Percentiles rank a stretch among this genome's conserved stretches.
Evolutionary conservation across 768 basidiomycete genomes (phyloP).

Genomic region (Mycena floridula): DNA sequence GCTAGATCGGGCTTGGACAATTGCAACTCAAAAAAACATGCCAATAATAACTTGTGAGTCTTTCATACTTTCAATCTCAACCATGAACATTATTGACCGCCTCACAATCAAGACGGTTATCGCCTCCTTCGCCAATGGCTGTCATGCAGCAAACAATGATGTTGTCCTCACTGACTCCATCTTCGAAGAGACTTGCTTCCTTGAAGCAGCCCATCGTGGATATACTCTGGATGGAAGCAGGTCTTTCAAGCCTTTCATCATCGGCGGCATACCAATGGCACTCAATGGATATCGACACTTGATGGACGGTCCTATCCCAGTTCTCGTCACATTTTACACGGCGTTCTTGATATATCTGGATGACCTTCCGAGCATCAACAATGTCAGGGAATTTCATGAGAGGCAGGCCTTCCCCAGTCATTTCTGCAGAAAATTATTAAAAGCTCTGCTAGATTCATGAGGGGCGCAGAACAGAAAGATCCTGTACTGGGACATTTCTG

Average conservation of each 20-base stretch:
- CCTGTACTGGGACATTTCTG: slow-evolving; percentile 27
- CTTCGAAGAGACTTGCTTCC: too few species aligned
- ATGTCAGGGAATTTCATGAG: slow-evolving; percentile 27
- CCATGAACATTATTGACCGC: too few species aligned
- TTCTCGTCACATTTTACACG: slow-evolving; percentile 34
- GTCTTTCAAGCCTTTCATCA: slow-evolving; percentile 23
- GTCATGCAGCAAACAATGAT: too few species aligned
- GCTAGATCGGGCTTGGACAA: too few species aligned
- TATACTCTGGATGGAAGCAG: slow-evolving; percentile 17
- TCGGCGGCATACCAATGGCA: slow-evolving; percentile 23
- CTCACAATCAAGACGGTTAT: too few species aligned
- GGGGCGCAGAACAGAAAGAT: slow-evolving; percentile 20
- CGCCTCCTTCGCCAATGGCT: too few species aligned
- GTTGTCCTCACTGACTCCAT: too few species aligned
- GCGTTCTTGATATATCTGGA: slow-evolving; percentile 31
- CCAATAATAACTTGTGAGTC: too few species aligned
- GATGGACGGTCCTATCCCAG: slow-evolving; percentile 17
- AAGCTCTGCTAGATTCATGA: slow-evolving; percentile 15
- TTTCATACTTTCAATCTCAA: too few species aligned
- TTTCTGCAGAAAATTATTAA: background rate
- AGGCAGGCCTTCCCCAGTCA: background rate
- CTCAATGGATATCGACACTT: slow-evolving; percentile 24
- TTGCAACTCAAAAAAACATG: too few species aligned
- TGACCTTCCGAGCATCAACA: slow-evolving; percentile 21
- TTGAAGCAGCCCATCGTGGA: slow-evolving; percentile 16